Percentiles rank a stretch among this genome's conserved stretches.
phyloP scores from a whole-genome alignment of 2,329 filamentous ascomycete genomes.

The Colletotrichum gigasporum region DNA sequence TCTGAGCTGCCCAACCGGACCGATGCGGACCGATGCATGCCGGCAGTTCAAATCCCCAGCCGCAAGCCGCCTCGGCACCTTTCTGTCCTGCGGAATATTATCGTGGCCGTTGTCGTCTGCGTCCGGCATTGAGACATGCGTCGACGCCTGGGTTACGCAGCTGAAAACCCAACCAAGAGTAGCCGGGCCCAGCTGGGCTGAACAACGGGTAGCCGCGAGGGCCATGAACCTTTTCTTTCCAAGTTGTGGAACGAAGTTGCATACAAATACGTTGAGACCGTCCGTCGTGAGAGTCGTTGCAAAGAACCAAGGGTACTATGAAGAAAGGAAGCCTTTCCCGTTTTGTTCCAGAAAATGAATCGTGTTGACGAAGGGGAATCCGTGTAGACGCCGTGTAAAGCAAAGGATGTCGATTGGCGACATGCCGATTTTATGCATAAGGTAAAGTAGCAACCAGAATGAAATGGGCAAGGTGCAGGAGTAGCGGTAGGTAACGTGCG shows the following conservation, averaged over 20 bases:
- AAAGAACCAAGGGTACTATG: constrained; percentile 28
- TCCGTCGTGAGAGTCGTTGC: constrained; percentile 33
- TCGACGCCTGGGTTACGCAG: background rate
- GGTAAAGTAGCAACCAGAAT: constrained; percentile 25
- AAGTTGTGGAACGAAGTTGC: constrained; percentile 22
- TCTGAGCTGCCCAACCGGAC: background rate
- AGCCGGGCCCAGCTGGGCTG: background rate
- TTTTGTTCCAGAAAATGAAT: constrained; percentile 40
- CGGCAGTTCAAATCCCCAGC: constrained; percentile 10
- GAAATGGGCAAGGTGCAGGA: constrained; percentile 20
- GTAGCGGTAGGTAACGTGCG: constrained; percentile 1
- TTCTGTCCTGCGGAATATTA: background rate
- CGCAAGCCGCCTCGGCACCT: background rate
- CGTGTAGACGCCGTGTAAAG: constrained; percentile 40
- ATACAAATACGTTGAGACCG: constrained; percentile 30
- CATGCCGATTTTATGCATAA: constrained; percentile 32
- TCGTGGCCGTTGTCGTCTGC: constrained; percentile 2
- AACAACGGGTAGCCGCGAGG: constrained; percentile 1
- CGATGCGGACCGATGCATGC: background rate
- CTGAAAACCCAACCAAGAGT: background rate
- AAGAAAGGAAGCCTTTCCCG: constrained; percentile 33
- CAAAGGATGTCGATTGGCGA: constrained; percentile 29
- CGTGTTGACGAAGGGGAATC: constrained; percentile 36
- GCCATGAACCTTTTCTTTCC: constrained; percentile 21
- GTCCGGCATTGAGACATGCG: background rate